Percentiles rank a stretch among this genome's conserved stretches.
phyloP scores from a whole-genome alignment of 1,139 yeast genomes.

The Sugiyamaella neomexicana region DNA sequence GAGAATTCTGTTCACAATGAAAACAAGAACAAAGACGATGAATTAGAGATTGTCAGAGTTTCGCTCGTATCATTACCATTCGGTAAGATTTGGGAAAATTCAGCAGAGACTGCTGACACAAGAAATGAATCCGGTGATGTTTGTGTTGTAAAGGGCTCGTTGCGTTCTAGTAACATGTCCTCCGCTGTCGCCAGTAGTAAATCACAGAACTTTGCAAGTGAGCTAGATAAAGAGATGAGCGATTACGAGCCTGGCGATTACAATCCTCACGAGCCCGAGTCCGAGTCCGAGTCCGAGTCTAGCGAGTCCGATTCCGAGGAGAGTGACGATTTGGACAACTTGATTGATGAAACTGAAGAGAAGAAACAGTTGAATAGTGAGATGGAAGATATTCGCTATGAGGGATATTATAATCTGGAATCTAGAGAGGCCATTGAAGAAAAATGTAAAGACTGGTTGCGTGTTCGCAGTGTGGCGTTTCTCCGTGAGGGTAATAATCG shows the following conservation, averaged over 20 bases:
- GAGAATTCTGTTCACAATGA: not conserved
- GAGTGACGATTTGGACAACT: no score
- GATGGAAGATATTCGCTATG: not conserved
- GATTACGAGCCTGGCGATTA: no score
- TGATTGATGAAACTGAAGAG: no score
- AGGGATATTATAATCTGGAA: not conserved
- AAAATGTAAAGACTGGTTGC: not conserved
- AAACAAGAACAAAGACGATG: slow-evolving; percentile 2
- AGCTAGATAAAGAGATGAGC: no score
- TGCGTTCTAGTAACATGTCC: not conserved
- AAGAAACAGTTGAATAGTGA: not conserved
- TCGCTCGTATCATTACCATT: not conserved
- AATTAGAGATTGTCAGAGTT: not conserved
- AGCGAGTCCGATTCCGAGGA: no score
- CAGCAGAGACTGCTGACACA: slow-evolving; percentile 3
- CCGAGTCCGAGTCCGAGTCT: no score
- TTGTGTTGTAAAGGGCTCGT: not conserved
- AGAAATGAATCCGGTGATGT: slow-evolving; percentile 4
- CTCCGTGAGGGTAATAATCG: no score
- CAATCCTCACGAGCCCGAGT: no score
- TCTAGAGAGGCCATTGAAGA: not conserved
- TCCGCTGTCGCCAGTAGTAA: not conserved
- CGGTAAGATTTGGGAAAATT: not conserved
- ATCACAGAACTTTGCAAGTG: not conserved
- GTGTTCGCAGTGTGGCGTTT: not conserved